Conservation (phyloP, 108 stramenopile species). For the Epipyxis sp. region DNA sequence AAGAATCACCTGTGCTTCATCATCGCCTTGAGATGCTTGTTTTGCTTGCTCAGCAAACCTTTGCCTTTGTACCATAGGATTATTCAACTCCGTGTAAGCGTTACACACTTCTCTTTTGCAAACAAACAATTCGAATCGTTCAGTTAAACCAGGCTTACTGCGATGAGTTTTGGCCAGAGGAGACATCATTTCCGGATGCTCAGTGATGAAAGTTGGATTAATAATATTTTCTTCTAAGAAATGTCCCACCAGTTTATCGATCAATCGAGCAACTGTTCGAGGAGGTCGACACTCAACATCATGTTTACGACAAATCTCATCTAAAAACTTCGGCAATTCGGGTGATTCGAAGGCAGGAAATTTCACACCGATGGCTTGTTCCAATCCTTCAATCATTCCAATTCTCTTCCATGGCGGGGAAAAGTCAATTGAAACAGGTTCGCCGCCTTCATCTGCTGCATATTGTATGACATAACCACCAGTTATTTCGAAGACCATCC, state of each 20-base stretch:
- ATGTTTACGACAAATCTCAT: conserved; percentile 66
- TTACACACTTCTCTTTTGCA: conserved; percentile 90
- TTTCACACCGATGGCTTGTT: conserved; percentile 44
- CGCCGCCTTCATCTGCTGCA: conserved; percentile 79
- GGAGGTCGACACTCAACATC: conserved; percentile 85
- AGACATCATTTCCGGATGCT: conserved; percentile 98
- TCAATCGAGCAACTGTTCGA: conserved; percentile 85
- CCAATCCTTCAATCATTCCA: conserved; percentile 29
- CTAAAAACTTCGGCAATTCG: conserved; percentile 58
- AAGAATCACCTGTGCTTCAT: conserved; percentile 79
- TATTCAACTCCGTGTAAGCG: conserved; percentile 99
- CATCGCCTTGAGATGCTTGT: conserved; percentile 88
- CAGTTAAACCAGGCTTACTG: conserved; percentile 82
- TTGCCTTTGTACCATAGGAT: conserved; percentile 83
- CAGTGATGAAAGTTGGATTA: conserved; percentile 59
- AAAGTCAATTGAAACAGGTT: conserved; percentile 77
- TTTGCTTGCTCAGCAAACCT: conserved; percentile 91
- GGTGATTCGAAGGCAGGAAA: conserved; percentile 48
- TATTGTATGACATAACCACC: conserved; percentile 81
- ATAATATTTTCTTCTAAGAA: conserved; percentile 74
- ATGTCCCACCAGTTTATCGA: conserved; percentile 95
- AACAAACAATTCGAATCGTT: conserved; percentile 97
- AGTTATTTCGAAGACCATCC: conserved; percentile 89
- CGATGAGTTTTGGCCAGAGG: conserved; percentile 98
- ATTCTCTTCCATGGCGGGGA: conserved; percentile 96